A percentile compares a stretch with the other conserved stretches of the same genome.
Conservation (phyloP, 2,329 filamentous ascomycete species). For the Fusarium verrucosum region DNA sequence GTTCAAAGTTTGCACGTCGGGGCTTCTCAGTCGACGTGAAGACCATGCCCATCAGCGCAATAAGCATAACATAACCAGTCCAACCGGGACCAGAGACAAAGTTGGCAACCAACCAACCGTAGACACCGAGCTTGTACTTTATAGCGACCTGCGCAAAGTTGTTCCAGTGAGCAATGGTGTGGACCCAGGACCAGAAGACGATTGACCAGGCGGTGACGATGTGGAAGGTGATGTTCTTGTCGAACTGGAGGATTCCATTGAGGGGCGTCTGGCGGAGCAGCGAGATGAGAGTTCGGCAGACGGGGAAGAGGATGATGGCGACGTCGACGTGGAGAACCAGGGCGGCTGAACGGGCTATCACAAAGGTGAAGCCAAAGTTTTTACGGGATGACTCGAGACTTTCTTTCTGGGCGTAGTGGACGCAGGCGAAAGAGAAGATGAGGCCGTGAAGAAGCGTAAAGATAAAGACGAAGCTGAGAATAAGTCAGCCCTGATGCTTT, state of each 20-base stretch:
- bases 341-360: slow-evolving; percentile 79
- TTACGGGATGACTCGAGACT: slow-evolving; percentile 72
- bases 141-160: slow-evolving; percentile 82
- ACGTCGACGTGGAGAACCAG: slow-evolving; percentile 84
- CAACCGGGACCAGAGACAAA: slow-evolving; percentile 83
- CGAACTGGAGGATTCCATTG: slow-evolving; percentile 87
- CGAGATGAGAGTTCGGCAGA: slow-evolving; percentile 86
- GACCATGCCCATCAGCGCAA: slow-evolving; percentile 80
- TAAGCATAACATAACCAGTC: slow-evolving; percentile 87
- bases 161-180: slow-evolving; percentile 87
- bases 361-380: slow-evolving; percentile 78
- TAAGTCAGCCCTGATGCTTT: background rate
- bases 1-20: slow-evolving; percentile 82
- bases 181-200: slow-evolving; percentile 87
- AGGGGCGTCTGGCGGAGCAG: slow-evolving; percentile 81
- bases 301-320: slow-evolving; percentile 80
- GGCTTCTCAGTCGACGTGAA: slow-evolving; percentile 80
- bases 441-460: slow-evolving; percentile 78
- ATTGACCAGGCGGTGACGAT: slow-evolving; percentile 88
- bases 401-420: slow-evolving; percentile 83
- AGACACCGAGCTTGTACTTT: slow-evolving; percentile 79
- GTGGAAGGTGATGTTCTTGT: slow-evolving; percentile 91
- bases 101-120: slow-evolving; percentile 80
- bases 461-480: slow-evolving; percentile 71
- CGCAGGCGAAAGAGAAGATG: slow-evolving; percentile 81